phyloP scores from a whole-genome alignment of 169 alveolate genomes.

The Cryptosporidium canis region DNA sequence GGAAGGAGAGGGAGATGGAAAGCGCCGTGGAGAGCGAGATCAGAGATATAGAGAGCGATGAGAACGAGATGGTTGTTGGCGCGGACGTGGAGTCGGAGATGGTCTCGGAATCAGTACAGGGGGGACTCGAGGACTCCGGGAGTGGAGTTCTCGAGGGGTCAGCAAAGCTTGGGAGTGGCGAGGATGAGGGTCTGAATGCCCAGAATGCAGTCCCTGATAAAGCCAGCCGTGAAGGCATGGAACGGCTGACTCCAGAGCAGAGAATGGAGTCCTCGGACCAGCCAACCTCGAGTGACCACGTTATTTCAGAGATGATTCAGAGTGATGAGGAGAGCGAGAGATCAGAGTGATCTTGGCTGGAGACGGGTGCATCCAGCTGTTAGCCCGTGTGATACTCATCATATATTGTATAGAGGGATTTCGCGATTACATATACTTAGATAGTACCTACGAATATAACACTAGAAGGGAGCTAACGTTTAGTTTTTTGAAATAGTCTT shows the following conservation, averaged over 20 bases:
- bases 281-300: neutral
- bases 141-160: neutral
- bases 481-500: slow-evolving; percentile 8
- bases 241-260: neutral
- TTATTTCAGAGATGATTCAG: slow-evolving; percentile 12
- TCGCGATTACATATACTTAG: neutral
- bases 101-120: neutral
- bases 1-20: neutral
- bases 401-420: neutral
- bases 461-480: neutral
- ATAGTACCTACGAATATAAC: neutral
- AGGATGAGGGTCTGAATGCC: neutral
- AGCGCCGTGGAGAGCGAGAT: neutral
- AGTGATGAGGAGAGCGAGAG: neutral
- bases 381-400: neutral
- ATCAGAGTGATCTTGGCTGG: neutral
- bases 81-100: slow-evolving; percentile 4
- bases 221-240: neutral
- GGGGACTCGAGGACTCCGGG: neutral
- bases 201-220: no score
- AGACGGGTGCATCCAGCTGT: neutral
- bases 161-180: neutral
- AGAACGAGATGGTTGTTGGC: neutral
- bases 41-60: slow-evolving; percentile 19
- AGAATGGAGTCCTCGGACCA: neutral